These are phyloP conservation scores for Asclepias syriaca DNA, from an alignment of 257 asterid genomes.

Conservation along the genomic window DNA sequence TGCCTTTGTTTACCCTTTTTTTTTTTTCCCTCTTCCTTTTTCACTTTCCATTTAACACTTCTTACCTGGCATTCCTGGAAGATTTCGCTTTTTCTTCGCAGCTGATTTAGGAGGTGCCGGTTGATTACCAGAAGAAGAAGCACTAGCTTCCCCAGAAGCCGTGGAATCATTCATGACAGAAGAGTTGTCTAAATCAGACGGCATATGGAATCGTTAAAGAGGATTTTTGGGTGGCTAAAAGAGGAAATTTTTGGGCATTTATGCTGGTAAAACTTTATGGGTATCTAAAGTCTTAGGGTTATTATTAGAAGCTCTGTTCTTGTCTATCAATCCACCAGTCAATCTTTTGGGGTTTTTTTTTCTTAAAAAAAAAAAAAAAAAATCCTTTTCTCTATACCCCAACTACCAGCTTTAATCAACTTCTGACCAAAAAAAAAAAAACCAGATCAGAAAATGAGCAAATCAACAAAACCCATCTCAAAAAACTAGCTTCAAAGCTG, in stretches of 20 bases:
- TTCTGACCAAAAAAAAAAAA: constrained; percentile 12
- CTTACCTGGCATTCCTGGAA: constrained; percentile 95
- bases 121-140: constrained; percentile 26
- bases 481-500: constrained; percentile 16
- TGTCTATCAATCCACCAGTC: constrained; percentile 22
- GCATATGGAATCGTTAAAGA: constrained; percentile 15
- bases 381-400: neutral
- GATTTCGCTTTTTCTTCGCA: constrained; percentile 69
- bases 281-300: constrained; percentile 9
- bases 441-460: constrained; percentile 24
- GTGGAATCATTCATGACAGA: constrained; percentile 28
- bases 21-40: neutral
- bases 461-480: constrained; percentile 10
- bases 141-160: constrained; percentile 32
- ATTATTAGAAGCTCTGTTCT: constrained; percentile 13
- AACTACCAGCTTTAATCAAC: constrained; percentile 21
- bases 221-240: constrained; percentile 16
- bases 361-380: too few species aligned
- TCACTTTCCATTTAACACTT: neutral
- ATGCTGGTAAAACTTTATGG: constrained; percentile 16
- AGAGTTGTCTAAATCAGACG: constrained; percentile 22
- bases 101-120: constrained; percentile 29
- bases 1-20: neutral
- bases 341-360: constrained; percentile 9
- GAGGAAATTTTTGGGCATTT: constrained; percentile 25